phyloP scores from a whole-genome alignment of 257 asterid genomes.

The Vinca minor region DNA sequence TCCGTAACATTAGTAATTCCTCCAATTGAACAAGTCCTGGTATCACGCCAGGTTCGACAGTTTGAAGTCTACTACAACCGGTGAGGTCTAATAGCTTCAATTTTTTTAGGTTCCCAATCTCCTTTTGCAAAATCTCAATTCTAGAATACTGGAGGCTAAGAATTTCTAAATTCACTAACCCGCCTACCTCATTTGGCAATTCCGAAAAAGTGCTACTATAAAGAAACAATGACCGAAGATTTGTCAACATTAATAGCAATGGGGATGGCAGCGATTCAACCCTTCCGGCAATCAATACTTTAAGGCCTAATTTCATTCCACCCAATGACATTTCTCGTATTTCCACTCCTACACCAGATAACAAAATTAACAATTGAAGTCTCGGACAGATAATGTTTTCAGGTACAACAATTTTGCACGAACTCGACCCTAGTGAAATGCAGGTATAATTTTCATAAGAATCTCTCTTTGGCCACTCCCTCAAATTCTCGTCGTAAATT shows the following conservation, averaged over 20 bases:
- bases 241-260: background rate
- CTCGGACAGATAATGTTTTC: background rate
- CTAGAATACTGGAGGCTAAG: constrained; percentile 2
- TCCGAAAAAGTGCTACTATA: background rate
- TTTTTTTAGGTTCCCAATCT: constrained; percentile 6
- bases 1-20: background rate
- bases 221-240: constrained; percentile 11
- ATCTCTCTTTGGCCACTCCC: constrained; percentile 7
- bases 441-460: background rate
- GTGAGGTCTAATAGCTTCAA: constrained; percentile 15
- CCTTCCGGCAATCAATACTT: background rate
- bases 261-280: background rate
- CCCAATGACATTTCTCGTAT: background rate
- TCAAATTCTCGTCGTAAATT: background rate
- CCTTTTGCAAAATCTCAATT: constrained; percentile 5
- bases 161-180: constrained; percentile 13
- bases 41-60: constrained; percentile 6
- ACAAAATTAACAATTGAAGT: background rate
- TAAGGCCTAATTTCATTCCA: constrained; percentile 4
- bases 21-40: constrained; percentile 11
- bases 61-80: background rate
- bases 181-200: constrained; percentile 2
- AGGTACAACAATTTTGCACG: background rate
- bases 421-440: constrained; percentile 6
- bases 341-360: background rate